phyloP scores from a whole-genome alignment of 495 filamentous ascomycete genomes.

The Pyrenula aspistea region DNA sequence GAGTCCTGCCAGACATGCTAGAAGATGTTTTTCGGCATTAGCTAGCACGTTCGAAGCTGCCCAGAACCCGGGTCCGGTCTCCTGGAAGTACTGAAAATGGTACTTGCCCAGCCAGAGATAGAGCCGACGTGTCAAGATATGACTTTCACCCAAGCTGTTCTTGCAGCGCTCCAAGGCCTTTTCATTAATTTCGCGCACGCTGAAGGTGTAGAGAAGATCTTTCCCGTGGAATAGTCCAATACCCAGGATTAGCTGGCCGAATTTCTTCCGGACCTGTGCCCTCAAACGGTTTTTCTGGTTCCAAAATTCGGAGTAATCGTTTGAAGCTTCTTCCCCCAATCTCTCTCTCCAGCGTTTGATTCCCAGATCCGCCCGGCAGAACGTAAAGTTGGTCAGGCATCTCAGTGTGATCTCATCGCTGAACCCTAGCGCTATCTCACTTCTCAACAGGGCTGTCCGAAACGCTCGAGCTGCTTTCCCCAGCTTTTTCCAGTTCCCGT shows the following conservation, averaged over 20 bases:
- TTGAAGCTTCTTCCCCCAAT: background rate
- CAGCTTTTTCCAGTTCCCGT: background rate
- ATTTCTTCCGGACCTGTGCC: background rate
- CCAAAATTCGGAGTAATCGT: background rate
- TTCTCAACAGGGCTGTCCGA: background rate
- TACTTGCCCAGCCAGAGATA: background rate
- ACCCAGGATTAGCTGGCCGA: background rate
- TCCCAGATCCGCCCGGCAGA: background rate
- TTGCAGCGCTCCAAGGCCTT: background rate
- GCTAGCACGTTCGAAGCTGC: background rate
- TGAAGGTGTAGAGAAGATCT: background rate
- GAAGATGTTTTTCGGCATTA: background rate
- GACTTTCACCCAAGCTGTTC: background rate
- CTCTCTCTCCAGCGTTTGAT: background rate
- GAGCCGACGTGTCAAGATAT: background rate
- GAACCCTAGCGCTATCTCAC: background rate
- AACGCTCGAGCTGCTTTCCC: background rate
- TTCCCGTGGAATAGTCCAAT: background rate
- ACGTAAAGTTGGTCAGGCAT: background rate
- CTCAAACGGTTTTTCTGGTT: background rate
- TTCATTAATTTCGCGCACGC: background rate
- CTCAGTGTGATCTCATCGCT: background rate
- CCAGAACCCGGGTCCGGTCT: background rate
- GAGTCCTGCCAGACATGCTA: background rate
- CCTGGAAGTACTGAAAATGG: background rate